A percentile compares a stretch with the other conserved stretches of the same genome.
These are phyloP conservation scores for Aspergillus panamensis DNA, from an alignment of 495 filamentous ascomycete species.

Conservation along the genomic window DNA sequence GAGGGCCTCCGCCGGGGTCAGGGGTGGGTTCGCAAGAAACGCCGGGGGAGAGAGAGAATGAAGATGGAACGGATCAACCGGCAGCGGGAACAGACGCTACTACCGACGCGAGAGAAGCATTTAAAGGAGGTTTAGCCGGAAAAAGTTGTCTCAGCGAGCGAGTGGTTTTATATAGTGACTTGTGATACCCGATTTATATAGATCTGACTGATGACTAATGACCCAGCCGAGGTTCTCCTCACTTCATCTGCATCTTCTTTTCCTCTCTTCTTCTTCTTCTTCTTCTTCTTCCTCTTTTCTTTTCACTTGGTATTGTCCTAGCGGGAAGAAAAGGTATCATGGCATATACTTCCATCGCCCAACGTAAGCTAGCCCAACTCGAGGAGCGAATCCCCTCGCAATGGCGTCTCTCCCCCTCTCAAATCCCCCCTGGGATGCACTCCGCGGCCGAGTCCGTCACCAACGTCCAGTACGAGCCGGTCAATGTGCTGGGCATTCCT, in stretches of 20 bases:
- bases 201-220: constrained; percentile 1
- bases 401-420: constrained; percentile 40
- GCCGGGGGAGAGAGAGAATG: neutral
- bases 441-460: constrained; percentile 41
- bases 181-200: neutral
- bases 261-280: neutral
- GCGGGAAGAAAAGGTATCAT: neutral
- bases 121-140: neutral
- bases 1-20: constrained; percentile 25
- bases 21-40: constrained; percentile 23
- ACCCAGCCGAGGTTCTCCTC: neutral
- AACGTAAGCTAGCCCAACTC: constrained; percentile 45
- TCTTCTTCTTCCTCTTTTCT: neutral
- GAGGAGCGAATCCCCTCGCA: constrained; percentile 43
- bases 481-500: constrained; percentile 46
- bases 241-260: neutral
- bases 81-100: neutral
- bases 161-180: neutral
- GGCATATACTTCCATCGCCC: constrained; percentile 27
- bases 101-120: constrained; percentile 4
- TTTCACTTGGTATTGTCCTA: neutral
- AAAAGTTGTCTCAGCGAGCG: neutral
- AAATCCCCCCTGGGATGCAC: constrained; percentile 40
- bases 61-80: neutral
- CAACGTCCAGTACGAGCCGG: constrained; percentile 30